phyloP scores from a whole-genome alignment of 169 alveolate species.

The Cryptosporidium bovis region DNA sequence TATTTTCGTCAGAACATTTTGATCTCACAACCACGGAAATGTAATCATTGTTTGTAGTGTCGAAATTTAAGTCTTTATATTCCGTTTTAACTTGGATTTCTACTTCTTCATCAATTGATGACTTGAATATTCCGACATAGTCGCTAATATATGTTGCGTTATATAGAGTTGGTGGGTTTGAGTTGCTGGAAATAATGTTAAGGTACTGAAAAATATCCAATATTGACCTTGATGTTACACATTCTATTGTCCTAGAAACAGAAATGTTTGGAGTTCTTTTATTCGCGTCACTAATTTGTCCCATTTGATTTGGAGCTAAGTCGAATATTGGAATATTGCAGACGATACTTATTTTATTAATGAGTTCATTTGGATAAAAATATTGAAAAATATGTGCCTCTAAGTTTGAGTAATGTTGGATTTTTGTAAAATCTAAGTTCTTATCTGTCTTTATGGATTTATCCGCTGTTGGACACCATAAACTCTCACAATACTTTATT shows the following conservation, averaged over 20 bases:
- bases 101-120: constrained; percentile 16
- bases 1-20: constrained; percentile 31
- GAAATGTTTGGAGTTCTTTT: background rate
- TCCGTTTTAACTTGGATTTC: constrained; percentile 28
- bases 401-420: constrained; percentile 10
- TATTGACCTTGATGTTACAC: constrained; percentile 25
- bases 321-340: constrained; percentile 42
- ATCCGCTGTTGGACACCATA: constrained; percentile 48
- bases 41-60: constrained; percentile 2
- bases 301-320: background rate
- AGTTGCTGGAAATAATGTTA: constrained; percentile 38
- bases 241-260: constrained; percentile 23
- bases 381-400: constrained; percentile 52
- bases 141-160: constrained; percentile 27
- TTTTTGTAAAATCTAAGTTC: constrained; percentile 56
- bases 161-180: constrained; percentile 62
- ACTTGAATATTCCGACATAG: constrained; percentile 16
- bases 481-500: constrained; percentile 45
- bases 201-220: constrained; percentile 19
- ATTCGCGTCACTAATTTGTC: background rate
- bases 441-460: background rate
- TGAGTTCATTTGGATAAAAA: constrained; percentile 39
- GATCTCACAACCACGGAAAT: constrained; percentile 35
- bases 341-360: constrained; percentile 2
- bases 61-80: constrained; percentile 39